Percentiles rank a stretch among this genome's conserved stretches.
Evolutionary conservation across 225 moss, liverwort and hornwort genomes (phyloP).

Genomic region (Bryoerythrophyllum caledonicum): DNA sequence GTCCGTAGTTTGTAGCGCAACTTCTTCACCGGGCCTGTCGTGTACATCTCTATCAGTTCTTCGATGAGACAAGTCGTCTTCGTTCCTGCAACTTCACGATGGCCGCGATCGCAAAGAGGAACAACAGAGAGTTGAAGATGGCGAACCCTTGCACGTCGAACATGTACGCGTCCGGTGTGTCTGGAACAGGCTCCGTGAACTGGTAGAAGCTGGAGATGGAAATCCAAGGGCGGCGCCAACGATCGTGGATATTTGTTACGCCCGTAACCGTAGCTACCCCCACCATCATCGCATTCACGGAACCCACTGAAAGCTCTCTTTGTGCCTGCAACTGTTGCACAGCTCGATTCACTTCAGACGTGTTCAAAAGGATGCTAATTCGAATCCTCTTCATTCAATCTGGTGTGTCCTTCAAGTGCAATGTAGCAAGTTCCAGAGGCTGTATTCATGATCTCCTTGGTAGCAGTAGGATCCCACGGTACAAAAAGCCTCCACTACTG

Average conservation of each 20-base stretch:
- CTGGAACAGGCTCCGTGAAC: background rate
- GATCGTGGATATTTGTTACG: slow-evolving; percentile 24
- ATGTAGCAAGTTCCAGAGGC: too few species aligned
- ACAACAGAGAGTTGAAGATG: background rate
- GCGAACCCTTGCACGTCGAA: background rate
- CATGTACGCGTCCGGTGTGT: background rate
- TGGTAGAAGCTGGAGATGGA: background rate
- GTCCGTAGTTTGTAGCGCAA: too few species aligned
- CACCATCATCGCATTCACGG: slow-evolving; percentile 8
- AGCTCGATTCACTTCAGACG: too few species aligned
- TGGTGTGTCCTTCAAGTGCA: too few species aligned
- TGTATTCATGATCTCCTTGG: too few species aligned
- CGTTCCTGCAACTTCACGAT: background rate
- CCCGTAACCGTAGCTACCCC: slow-evolving; percentile 17
- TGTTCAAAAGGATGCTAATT: too few species aligned
- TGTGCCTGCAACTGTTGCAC: rapidly evolving
- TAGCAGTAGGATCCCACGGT: too few species aligned
- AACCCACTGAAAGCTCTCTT: background rate
- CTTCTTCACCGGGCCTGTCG: too few species aligned
- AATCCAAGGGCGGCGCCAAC: slow-evolving; percentile 26
- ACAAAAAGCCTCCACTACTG: too few species aligned
- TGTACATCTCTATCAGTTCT: background rate
- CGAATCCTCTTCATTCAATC: too few species aligned
- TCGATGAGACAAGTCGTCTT: background rate
- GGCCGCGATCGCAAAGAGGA: background rate